These are phyloP conservation scores for Asclepias syriaca DNA, from an alignment of 257 asterid species.

Conservation along the genomic window DNA sequence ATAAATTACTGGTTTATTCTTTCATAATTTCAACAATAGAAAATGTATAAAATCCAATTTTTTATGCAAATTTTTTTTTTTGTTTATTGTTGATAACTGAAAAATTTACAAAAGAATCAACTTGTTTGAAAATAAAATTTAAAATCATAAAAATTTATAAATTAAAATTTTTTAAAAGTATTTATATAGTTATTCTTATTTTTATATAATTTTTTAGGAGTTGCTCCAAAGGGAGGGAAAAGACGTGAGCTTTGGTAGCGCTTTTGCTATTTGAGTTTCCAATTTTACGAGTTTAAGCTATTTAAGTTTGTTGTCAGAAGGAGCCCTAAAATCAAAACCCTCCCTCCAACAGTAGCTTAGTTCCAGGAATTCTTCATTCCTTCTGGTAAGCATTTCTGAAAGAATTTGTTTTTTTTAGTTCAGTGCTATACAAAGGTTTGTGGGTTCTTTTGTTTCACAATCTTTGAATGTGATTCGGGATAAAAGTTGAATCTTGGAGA, in stretches of 20 bases:
- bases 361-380: not conserved
- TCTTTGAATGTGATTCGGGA: not conserved
- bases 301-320: not conserved
- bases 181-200: no score
- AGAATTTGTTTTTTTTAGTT: not conserved
- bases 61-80: no score
- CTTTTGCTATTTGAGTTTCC: not conserved
- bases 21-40: no score
- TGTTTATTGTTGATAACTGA: no score
- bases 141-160: no score
- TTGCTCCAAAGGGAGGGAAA: no score
- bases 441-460: not conserved
- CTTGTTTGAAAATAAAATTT: no score
- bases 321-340: not conserved
- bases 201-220: no score
- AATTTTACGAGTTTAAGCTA: not conserved
- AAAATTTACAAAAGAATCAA: no score
- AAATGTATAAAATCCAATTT: no score
- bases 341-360: not conserved
- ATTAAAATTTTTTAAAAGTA: no score
- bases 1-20: no score
- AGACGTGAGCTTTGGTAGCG: not conserved
- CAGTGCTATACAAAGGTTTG: not conserved
- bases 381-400: not conserved
- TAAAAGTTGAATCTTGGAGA: not conserved